Conservation (phyloP, 202 grass and related monocot species). For the Musa balbisiana region DNA sequence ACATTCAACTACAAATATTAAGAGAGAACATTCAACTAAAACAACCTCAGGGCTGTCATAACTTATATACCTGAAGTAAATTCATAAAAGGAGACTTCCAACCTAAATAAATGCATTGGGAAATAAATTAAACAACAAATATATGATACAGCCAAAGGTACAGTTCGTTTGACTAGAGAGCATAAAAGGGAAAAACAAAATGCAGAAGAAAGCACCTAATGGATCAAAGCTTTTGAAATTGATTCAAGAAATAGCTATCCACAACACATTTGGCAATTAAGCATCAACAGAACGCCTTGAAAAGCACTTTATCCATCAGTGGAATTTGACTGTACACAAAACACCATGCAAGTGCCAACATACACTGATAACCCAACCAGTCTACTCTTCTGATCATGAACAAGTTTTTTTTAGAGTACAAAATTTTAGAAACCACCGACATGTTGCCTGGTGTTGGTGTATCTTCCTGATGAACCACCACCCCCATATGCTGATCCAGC, state of each 20-base stretch:
- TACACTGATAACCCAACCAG: not conserved
- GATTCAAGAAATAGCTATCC: not conserved
- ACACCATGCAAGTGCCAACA: not conserved
- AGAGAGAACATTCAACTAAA: too few relatives aligned
- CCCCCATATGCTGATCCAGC: constrained; percentile 26
- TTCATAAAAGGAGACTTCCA: too few relatives aligned
- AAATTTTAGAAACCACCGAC: constrained; percentile 45
- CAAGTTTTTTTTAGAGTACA: not conserved
- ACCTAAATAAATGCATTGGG: too few relatives aligned
- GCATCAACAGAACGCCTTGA: too few relatives aligned
- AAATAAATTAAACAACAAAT: too few relatives aligned
- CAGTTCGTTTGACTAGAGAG: not conserved
- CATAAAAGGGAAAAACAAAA: not conserved
- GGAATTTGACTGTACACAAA: not conserved
- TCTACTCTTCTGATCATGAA: not conserved
- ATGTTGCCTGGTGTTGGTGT: constrained; percentile 28
- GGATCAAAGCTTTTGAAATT: not conserved
- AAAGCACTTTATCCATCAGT: not conserved
- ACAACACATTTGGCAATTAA: too few relatives aligned
- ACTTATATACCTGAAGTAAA: too few relatives aligned
- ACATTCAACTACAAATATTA: too few relatives aligned
- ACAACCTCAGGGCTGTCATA: too few relatives aligned
- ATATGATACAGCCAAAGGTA: too few relatives aligned
- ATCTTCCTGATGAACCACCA: constrained; percentile 36
- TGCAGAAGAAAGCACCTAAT: not conserved